Base-by-base conservation (phyloP, 1,284 basidiomycete genomes). In the Neotropicomus parvogracilis region DNA sequence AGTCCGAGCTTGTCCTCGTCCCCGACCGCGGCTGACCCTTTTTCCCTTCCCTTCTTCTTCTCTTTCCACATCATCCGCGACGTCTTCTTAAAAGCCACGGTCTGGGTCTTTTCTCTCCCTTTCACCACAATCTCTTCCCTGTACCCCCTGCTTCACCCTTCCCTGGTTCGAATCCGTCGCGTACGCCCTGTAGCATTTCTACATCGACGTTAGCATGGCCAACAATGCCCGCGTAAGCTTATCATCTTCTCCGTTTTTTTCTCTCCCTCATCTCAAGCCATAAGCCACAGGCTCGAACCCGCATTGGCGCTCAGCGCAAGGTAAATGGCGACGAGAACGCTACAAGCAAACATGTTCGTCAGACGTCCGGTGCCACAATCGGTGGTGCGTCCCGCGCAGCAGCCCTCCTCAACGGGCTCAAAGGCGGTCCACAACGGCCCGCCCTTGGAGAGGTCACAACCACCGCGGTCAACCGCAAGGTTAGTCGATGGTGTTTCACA, bases 361-460 rank as follows among this genome's bases (percentile, higher is more conserved):
- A 85, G 58, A 56, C 73, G 19, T 83, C 83, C 14, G 75, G 70
- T 54, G 69, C 69, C 54, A 63, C 70, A 42, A 57, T 70, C 46
- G 59, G 66, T 32, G 73, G 72, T 50, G 70, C 75, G 40, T 69
- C 77, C 49, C 78, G 81, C 55, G 65, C 75, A 35, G 65, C 77
- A 37, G 75, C 78, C 55, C 60, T 78, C 58, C 70, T 78, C 52
- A 75, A 73, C 56, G 74, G 66, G 29, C 59, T 68, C 50, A 81
- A 79, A 65, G 59, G 62, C 26, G 72, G 62, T 40, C 56, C 70
- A 36, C 72, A 77, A 57, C 78, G 85, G 56, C 72, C 80, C 26
- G 85, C 79, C 44, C 75, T 89, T 46, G 77, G 79, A 52, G 87
- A 89, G 70, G 84, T 89, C 52, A 84, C 83, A 17, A 78, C 75